These are phyloP conservation scores for Xerocomus amazonicus DNA, from an alignment of 1,284 basidiomycete species.

Conservation along the genomic window DNA sequence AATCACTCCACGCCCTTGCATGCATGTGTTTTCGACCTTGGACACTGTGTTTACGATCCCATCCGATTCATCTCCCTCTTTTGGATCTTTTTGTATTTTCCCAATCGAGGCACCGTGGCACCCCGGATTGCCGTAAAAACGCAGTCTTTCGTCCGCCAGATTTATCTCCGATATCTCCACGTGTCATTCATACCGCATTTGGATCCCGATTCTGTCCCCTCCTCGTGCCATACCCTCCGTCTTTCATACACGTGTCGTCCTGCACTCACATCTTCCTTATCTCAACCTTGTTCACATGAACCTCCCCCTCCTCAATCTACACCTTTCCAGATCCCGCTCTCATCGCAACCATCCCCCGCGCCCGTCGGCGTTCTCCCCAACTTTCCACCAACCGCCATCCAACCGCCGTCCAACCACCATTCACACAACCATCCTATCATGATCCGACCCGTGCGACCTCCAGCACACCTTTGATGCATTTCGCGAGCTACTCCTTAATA, in stretches of 20 bases:
- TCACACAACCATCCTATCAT: constrained; percentile 4
- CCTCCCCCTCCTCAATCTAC: constrained; percentile 15
- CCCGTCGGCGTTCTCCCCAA: neutral
- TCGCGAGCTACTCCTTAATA: constrained; percentile 13
- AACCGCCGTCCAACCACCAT: neutral
- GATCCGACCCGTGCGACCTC: constrained; percentile 24
- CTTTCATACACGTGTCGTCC: constrained; percentile 7
- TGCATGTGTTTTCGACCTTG: constrained; percentile 10
- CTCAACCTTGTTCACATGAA: constrained; percentile 24
- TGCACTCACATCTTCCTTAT: constrained; percentile 19
- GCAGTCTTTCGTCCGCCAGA: constrained; percentile 18
- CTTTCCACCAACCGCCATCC: too few species aligned
- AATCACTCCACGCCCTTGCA: constrained; percentile 25
- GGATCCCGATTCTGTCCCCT: constrained; percentile 23
- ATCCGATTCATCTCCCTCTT: constrained; percentile 24
- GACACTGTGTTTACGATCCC: constrained; percentile 7
- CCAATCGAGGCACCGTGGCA: constrained; percentile 24
- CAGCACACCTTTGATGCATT: constrained; percentile 3
- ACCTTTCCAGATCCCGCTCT: constrained; percentile 23
- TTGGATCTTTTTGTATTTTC: constrained; percentile 20
- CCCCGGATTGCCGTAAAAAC: constrained; percentile 32
- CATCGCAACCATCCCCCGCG: constrained; percentile 1
- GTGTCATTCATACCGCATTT: constrained; percentile 23
- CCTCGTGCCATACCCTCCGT: too few species aligned
- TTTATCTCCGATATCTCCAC: constrained; percentile 33